These are phyloP conservation scores for Clavispora asparagi DNA, from an alignment of 805 yeast species.

Conservation along the genomic window DNA sequence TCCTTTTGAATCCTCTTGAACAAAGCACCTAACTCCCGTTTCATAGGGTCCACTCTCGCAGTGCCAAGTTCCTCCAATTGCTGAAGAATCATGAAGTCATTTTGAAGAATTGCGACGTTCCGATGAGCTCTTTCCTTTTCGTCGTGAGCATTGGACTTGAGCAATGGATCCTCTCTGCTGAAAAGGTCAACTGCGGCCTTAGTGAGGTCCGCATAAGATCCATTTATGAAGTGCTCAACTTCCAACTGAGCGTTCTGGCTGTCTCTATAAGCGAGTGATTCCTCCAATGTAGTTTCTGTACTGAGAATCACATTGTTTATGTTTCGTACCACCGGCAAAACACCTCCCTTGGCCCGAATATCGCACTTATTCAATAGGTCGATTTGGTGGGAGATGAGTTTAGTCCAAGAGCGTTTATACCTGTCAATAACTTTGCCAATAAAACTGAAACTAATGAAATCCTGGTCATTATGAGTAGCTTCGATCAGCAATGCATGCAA, in stretches of 20 bases:
- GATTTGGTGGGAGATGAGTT: slow-evolving; percentile 52
- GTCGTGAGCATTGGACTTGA: slow-evolving; percentile 39
- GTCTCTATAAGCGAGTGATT: slow-evolving; percentile 11
- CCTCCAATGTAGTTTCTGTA: slow-evolving; percentile 31
- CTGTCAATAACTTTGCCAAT: slow-evolving; percentile 50
- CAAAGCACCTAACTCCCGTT: slow-evolving; percentile 18
- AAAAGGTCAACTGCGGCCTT: slow-evolving; percentile 32
- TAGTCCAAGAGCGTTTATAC: slow-evolving; percentile 52
- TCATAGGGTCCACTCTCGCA: slow-evolving; percentile 20
- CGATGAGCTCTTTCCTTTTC: slow-evolving; percentile 39
- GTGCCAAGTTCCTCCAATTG: slow-evolving; percentile 24
- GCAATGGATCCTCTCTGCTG: slow-evolving; percentile 37
- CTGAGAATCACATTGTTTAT: slow-evolving; percentile 27
- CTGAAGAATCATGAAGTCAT: slow-evolving; percentile 31
- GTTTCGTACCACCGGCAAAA: slow-evolving; percentile 30
- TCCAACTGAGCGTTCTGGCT: slow-evolving; percentile 13
- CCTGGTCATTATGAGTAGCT: slow-evolving; percentile 50
- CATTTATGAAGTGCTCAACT: slow-evolving; percentile 21
- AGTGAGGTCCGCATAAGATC: slow-evolving; percentile 28
- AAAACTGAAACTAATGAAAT: slow-evolving; percentile 47
- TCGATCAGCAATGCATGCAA: slow-evolving; percentile 25
- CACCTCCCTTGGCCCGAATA: slow-evolving; percentile 32
- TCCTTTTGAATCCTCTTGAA: slow-evolving; percentile 24
- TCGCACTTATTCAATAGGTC: slow-evolving; percentile 30
- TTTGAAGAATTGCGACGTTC: slow-evolving; percentile 37